Conservation (phyloP, 495 filamentous ascomycete genomes). For the Usnea hakonensis region DNA sequence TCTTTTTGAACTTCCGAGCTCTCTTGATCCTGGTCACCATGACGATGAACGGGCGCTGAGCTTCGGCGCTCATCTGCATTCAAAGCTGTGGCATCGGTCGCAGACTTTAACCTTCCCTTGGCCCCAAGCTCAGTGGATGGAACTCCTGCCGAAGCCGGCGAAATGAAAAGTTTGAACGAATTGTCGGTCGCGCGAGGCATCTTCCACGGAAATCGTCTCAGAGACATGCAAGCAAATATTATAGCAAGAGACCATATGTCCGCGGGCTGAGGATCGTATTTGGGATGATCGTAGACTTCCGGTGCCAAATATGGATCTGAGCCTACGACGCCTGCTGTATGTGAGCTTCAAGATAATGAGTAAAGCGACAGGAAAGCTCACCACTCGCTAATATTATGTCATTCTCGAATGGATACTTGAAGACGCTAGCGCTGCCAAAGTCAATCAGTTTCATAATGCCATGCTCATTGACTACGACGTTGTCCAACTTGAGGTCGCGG, state of each 20-base stretch:
- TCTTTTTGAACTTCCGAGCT: conserved; percentile 23
- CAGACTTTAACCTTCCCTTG: conserved; percentile 25
- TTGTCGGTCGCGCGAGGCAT: conserved; percentile 85
- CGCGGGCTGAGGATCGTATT: conserved; percentile 88
- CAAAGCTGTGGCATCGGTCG: conserved; percentile 6
- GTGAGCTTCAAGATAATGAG: conserved; percentile 17
- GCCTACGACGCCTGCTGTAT: conserved; percentile 73
- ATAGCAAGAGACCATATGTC: conserved; percentile 98
- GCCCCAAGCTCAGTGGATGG: conserved; percentile 36
- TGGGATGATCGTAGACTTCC: conserved; percentile 89
- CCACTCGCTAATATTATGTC: conserved; percentile 81
- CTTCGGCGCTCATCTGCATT: conserved; percentile 15
- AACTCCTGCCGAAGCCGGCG: conserved; percentile 54
- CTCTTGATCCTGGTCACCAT: conserved; percentile 24
- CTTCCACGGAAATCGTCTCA: conserved; percentile 96
- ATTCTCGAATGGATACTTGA: conserved; percentile 93
- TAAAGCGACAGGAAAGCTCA: conserved; percentile 40
- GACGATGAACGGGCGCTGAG: conserved; percentile 22
- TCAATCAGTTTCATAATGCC: conserved; percentile 99
- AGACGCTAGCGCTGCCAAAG: conserved; percentile 96
- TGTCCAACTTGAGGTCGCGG: conserved; percentile 94
- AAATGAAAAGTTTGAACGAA: conserved; percentile 86
- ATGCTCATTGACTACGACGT: conserved; percentile 91
- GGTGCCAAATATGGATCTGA: conserved; percentile 97
- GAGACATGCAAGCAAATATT: conserved; percentile 98